These are phyloP conservation scores for Claviceps sp. DNA, from an alignment of 2,329 filamentous ascomycete genomes.

Conservation along the genomic window DNA sequence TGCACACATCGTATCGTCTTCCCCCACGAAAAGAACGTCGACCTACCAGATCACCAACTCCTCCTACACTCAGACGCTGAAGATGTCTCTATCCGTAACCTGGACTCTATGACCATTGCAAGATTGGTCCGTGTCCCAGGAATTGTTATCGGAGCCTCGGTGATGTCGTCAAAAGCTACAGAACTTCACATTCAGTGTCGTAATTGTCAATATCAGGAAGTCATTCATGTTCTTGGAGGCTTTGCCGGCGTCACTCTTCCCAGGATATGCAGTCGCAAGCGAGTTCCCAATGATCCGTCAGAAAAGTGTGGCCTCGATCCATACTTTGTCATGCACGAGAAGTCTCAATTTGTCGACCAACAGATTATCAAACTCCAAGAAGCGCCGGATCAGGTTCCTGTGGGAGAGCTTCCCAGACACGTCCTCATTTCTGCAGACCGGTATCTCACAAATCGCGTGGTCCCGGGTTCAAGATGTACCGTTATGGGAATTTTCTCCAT, in stretches of 20 bases:
- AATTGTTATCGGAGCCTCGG: constrained; percentile 94
- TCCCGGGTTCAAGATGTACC: constrained; percentile 87
- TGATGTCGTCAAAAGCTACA: constrained; percentile 91
- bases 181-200: constrained; percentile 77
- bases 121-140: constrained; percentile 93
- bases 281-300: constrained; percentile 50
- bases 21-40: constrained; percentile 52
- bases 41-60: constrained; percentile 82
- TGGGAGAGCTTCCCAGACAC: constrained; percentile 88
- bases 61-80: constrained; percentile 87
- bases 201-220: constrained; percentile 62
- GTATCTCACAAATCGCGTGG: constrained; percentile 88
- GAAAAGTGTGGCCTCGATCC: constrained; percentile 84
- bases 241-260: constrained; percentile 82
- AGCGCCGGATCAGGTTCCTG: constrained; percentile 91
- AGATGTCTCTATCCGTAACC: constrained; percentile 82
- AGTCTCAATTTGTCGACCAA: constrained; percentile 89
- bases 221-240: constrained; percentile 64
- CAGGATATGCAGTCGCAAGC: constrained; percentile 55
- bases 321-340: constrained; percentile 91
- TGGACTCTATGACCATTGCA: constrained; percentile 85
- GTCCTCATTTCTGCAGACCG: constrained; percentile 94
- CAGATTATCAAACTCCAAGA: constrained; percentile 97
- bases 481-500: constrained; percentile 97
- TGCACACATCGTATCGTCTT: constrained; percentile 92